Evolutionary conservation across 2,329 filamentous ascomycete species (phyloP), one percentile per base, ranked within the genome.

Genomic region (Aspergillus unguis): DNA sequence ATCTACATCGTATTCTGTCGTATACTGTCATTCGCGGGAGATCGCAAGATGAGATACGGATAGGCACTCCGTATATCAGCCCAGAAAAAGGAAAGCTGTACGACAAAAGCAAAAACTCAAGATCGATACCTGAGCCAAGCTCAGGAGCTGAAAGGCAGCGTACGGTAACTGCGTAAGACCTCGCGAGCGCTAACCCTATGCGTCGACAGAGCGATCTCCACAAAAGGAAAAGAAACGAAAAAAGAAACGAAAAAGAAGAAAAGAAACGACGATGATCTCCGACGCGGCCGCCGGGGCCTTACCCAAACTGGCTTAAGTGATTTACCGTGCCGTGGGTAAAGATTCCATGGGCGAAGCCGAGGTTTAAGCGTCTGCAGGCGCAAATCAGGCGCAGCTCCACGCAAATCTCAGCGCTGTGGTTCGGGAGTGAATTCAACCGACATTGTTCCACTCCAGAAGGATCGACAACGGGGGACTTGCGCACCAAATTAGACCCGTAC

Each of bases 391-490:
- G 2, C 8, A 5, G n/a, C 11, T n/a, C 10, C n/a, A 17, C 17
- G 17, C 17, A 17, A 17, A 17, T 17, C 17, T 17, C 17, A 17
- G 17, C 17, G 17, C 17, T 17, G 17, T 17, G 17, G 17, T 33
- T 42, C 29, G 45, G 45, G 37, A 17, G 25, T 35, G 25, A 37
- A 11, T 36, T 44, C 48, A 11, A 50, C 48, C 48, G 41, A 50
- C 44, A 8, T 41, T 48, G 37, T 36, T 44, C 38, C 44, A 44
- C 11, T 17, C 23, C 6, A 17, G 44, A 48, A 46, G 32, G 55
- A 59, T 59, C 58, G 55, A 59, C 58, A 44, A 59, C 53, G 31
- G 48, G 49, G 53, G 52, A 56, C 54, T 59, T 57, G 45, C 52
- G 50, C 48, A 26, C 53, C 46, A 42, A 44, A 53, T 51, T 47